These are phyloP conservation scores for Sugiyamaella sp. DNA, from an alignment of 1,139 yeast species.

Conservation along the genomic window DNA sequence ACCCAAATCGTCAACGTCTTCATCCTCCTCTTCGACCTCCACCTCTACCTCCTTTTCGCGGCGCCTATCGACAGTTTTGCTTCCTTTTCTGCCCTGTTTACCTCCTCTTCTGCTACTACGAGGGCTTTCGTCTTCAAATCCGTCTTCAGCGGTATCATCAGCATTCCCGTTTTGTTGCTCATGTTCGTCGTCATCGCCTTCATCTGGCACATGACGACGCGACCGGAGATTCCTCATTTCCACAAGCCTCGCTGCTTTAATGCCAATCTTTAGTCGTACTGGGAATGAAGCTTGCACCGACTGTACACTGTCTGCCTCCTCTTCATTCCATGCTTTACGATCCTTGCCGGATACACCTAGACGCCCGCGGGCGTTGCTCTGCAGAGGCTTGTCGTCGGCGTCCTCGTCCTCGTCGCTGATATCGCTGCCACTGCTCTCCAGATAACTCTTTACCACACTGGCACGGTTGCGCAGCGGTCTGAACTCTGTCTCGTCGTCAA, in stretches of 20 bases:
- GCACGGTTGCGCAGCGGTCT: conserved; percentile 7
- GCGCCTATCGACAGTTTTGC: no score
- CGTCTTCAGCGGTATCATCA: conserved; percentile 1
- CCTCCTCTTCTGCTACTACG: conserved; percentile 32
- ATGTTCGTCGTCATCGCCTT: conserved; percentile 20
- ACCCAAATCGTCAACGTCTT: conserved; percentile 13
- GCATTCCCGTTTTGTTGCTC: conserved; percentile 12
- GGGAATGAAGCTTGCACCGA: conserved; percentile 24
- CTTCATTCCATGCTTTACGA: not conserved
- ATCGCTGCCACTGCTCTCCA: conserved; percentile 16
- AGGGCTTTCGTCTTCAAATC: conserved; percentile 26
- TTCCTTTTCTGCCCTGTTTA: no score
- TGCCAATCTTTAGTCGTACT: conserved; percentile 31
- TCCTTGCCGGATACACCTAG: not conserved
- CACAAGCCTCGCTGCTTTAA: conserved; percentile 25
- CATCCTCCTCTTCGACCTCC: conserved; percentile 21
- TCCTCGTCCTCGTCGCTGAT: conserved; percentile 15
- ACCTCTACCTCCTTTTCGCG: not conserved
- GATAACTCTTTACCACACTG: conserved; percentile 23
- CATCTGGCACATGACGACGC: conserved; percentile 9
- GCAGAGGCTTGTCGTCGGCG: conserved; percentile 7
- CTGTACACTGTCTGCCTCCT: not conserved
- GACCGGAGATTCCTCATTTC: conserved; percentile 17
- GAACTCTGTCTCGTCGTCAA: conserved; percentile 1
- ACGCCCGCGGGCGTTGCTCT: no score